These are phyloP conservation scores for Byssochlamys sp. DNA, from an alignment of 2,329 filamentous ascomycete species.

Conservation along the genomic window DNA sequence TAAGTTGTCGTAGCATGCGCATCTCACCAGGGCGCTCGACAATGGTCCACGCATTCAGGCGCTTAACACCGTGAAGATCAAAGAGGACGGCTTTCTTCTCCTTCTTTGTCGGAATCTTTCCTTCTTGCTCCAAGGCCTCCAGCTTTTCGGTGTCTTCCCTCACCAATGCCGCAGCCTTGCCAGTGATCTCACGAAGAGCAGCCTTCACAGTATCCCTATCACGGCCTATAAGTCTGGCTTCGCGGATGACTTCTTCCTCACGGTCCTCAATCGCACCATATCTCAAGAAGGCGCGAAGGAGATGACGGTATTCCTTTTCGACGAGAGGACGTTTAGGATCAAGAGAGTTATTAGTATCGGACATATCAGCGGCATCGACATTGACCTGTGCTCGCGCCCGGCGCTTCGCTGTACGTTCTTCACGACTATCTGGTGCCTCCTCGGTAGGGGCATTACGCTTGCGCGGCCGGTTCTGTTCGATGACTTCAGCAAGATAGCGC, in stretches of 20 bases:
- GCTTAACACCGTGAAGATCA: constrained; percentile 84
- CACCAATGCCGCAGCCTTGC: constrained; percentile 59
- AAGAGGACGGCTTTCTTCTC: constrained; percentile 95
- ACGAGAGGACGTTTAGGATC: constrained; percentile 84
- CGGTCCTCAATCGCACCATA: constrained; percentile 86
- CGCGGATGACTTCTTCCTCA: constrained; percentile 73
- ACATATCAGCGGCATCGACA: constrained; percentile 61
- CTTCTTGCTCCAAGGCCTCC: constrained; percentile 57
- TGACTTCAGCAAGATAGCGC: constrained; percentile 67
- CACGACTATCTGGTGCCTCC: constrained; percentile 39
- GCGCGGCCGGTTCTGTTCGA: constrained; percentile 77
- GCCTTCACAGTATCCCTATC: constrained; percentile 69
- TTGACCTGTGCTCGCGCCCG: constrained; percentile 55
- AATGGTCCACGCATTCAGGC: constrained; percentile 90
- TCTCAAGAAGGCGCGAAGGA: constrained; percentile 81
- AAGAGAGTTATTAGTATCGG: constrained; percentile 51
- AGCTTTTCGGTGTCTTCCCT: constrained; percentile 61
- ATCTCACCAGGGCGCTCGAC: constrained; percentile 85
- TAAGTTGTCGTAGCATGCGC: constrained; percentile 67
- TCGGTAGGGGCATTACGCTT: constrained; percentile 56
- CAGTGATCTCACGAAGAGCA: constrained; percentile 68
- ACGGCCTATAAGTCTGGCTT: constrained; percentile 73
- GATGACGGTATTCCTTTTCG: constrained; percentile 85
- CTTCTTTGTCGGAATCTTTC: constrained; percentile 84
- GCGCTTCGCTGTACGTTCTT: constrained; percentile 61